These are phyloP conservation scores for Thecaphora frezii DNA, from an alignment of 1,284 basidiomycete species.

Conservation along the genomic window DNA sequence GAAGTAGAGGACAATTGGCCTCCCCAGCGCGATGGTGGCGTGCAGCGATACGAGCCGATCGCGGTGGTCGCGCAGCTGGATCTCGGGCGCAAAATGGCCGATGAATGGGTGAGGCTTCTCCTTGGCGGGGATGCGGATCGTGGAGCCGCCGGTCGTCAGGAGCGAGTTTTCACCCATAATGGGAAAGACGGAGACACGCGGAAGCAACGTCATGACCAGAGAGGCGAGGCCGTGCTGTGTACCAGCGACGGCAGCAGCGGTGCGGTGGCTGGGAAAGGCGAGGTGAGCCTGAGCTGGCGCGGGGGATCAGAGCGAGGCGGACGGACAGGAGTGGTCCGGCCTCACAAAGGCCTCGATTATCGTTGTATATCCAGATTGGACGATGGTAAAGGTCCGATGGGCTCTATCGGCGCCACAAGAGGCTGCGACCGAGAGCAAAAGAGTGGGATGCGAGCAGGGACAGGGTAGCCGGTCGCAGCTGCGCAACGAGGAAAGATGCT, in stretches of 20 bases:
- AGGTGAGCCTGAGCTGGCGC: too few species aligned
- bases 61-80: slow-evolving; percentile 39
- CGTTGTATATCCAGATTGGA: too few species aligned
- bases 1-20: slow-evolving; percentile 50
- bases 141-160: slow-evolving; percentile 26
- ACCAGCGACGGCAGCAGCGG: too few species aligned
- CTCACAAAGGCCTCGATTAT: too few species aligned
- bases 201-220: too few species aligned
- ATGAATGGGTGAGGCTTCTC: slow-evolving; percentile 34
- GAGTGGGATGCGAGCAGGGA: background rate
- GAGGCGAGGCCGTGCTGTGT: too few species aligned
- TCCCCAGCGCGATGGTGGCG: slow-evolving; percentile 40
- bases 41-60: slow-evolving; percentile 41
- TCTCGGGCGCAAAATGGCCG: slow-evolving; percentile 43
- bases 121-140: slow-evolving; percentile 34
- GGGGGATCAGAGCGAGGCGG: too few species aligned
- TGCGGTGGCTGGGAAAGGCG: too few species aligned
- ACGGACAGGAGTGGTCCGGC: too few species aligned
- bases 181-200: slow-evolving; percentile 34
- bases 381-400: too few species aligned
- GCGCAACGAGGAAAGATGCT: background rate
- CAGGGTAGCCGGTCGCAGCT: background rate
- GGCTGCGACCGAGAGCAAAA: background rate
- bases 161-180: slow-evolving; percentile 35
- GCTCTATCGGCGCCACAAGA: too few species aligned